phyloP scores from a whole-genome alignment of 2,329 filamentous ascomycete species.

The Clonostachys rosea region DNA sequence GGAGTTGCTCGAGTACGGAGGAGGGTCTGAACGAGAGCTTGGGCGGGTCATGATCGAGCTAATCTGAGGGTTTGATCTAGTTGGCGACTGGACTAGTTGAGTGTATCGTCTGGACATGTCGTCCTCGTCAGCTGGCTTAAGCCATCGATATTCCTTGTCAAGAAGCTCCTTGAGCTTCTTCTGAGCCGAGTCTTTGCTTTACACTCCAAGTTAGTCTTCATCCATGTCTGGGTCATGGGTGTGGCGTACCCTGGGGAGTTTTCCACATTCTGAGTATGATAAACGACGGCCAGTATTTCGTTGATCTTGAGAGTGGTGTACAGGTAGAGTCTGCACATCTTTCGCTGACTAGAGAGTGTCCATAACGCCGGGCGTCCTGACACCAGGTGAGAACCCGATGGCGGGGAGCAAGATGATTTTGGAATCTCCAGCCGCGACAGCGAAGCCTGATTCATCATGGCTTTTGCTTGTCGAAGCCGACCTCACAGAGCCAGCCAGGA shows the following conservation, averaged over 20 bases:
- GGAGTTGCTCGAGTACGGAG: neutral
- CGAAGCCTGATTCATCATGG: neutral
- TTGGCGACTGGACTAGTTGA: conserved; percentile 33
- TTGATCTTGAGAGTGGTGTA: conserved; percentile 48
- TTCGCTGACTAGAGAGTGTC: conserved; percentile 46
- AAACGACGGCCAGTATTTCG: conserved; percentile 43
- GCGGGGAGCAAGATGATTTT: neutral
- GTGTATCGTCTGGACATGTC: conserved; percentile 47
- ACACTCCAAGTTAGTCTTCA: neutral
- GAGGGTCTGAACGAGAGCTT: conserved; percentile 5
- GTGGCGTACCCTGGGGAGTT: conserved; percentile 41
- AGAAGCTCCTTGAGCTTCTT: conserved; percentile 53
- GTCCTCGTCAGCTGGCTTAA: conserved; percentile 43
- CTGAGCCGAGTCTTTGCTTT: conserved; percentile 51
- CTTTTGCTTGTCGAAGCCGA: neutral
- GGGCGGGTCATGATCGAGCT: neutral
- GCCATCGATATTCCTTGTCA: conserved; percentile 54
- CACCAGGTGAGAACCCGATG: too few species aligned
- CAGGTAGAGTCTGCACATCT: conserved; percentile 50
- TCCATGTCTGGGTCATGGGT: neutral
- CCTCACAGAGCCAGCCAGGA: too few species aligned
- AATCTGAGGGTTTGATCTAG: conserved; percentile 9
- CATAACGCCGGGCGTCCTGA: conserved; percentile 52
- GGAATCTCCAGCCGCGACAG: neutral
- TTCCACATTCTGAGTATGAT: conserved; percentile 25